Evolutionary conservation across 176 grass and related monocot genomes (phyloP).

Genomic region (Hyparrhenia diplandra): DNA sequence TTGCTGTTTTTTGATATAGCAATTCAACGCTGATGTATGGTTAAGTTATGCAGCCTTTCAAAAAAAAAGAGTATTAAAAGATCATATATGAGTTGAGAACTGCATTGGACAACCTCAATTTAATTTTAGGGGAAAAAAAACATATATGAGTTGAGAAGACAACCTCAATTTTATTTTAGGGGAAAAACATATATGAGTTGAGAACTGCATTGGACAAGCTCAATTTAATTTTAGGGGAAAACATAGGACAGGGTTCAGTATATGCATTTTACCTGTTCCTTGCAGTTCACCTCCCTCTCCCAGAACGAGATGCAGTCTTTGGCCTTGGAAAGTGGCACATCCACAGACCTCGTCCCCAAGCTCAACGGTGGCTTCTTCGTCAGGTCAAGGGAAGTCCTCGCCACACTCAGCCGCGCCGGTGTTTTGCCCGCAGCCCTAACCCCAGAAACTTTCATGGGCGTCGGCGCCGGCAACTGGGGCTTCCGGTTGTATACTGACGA

Average conservation of each 20-base stretch:
- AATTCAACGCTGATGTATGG: background rate
- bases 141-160: background rate
- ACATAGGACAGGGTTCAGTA: background rate
- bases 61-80: background rate
- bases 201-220: background rate
- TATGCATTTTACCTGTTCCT: background rate
- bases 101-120: background rate
- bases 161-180: background rate
- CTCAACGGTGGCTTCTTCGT: conserved; percentile 8
- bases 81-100: background rate
- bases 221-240: background rate
- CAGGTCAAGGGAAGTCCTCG: conserved; percentile 21
- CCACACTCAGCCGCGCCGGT: background rate
- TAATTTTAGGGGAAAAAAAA: background rate
- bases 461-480: background rate
- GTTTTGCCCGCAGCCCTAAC: background rate
- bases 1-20: background rate
- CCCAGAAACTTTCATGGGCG: background rate
- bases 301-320: background rate
- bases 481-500: background rate
- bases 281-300: conserved; percentile 6
- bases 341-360: background rate
- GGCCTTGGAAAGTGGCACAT: background rate
- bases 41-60: background rate
- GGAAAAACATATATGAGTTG: too few relatives aligned